Base-by-base conservation (phyloP, 805 yeast genomes). In the Huiozyma naganishii region DNA sequence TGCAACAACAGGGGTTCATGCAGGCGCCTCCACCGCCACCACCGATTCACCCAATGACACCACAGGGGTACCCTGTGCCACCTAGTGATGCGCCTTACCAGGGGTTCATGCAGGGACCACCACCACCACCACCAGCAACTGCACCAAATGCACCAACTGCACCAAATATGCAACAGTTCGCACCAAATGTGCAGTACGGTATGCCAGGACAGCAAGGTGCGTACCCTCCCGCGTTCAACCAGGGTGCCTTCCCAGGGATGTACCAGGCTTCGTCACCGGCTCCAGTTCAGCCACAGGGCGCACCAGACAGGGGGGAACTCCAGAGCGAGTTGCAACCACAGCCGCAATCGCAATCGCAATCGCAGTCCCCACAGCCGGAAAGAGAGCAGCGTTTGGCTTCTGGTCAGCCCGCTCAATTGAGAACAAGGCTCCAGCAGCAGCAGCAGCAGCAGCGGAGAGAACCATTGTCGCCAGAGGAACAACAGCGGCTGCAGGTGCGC, bases 381-480 rank as follows among this genome's bases (percentile, higher is more conserved):
- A 27, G 32, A 33, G 39, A 50, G 32, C 53, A 54, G 28, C 52
- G 48, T n/a, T 30, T 32, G 34, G 44, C 40, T 4, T 13, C 11
- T 7, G 41, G 32, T 3, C 33, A 30, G n/a, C 4, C 33, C 11
- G 23, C 23, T 17, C 23, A 17, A 17, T 17, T 17, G 23, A 17
- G 23, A 17, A 2, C 32, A 42, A 39, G 17, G n/a, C 23, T 45
- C 44, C 28, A 27, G 34, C 35, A 36, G 28, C 43, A 45, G 35
- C 48, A 43, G 40, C 50, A 41, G 48, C 37, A 49, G 52, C 41
- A 53, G 48, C 55, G 67, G 54, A 57, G 65, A 46, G 65, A 66
- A 53, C 71, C 70, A 29, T 65, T 81, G 55, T 69, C 82, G 36
- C 84, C 83, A 6, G 90, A 82, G 55, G 89, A 83, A 58, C 80